phyloP scores from a whole-genome alignment of 139 green algal genomes.

The Volvox reticuliferus region DNA sequence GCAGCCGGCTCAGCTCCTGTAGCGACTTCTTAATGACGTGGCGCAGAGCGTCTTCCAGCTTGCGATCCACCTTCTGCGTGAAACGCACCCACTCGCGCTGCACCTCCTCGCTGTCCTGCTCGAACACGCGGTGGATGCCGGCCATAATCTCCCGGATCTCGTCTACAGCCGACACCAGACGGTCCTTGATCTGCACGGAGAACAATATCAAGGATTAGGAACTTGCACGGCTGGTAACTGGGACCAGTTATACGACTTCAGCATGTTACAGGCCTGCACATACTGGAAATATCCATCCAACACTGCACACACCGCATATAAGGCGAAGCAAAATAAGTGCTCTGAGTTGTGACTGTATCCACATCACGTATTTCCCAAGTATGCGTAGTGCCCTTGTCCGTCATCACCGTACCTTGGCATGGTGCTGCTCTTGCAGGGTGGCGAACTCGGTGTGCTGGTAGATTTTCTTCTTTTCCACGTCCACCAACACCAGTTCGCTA shows the following conservation, averaged over 20 bases:
- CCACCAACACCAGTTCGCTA: slow-evolving; percentile 78
- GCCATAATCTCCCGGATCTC: slow-evolving; percentile 74
- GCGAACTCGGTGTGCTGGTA: slow-evolving; percentile 88
- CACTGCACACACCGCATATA: no score
- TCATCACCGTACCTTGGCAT: slow-evolving; percentile 52
- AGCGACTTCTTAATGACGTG: slow-evolving; percentile 82
- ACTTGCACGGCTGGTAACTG: no score
- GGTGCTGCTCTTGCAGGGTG: slow-evolving; percentile 75
- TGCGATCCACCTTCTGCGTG: slow-evolving; percentile 85
- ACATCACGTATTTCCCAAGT: no score
- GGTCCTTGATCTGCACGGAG: slow-evolving; percentile 59
- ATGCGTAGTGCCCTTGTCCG: no score
- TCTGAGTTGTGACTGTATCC: no score
- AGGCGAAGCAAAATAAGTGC: no score
- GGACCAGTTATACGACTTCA: no score
- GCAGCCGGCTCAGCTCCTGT: slow-evolving; percentile 82
- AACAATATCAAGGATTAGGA: neutral
- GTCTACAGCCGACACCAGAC: slow-evolving; percentile 59
- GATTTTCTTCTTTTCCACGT: slow-evolving; percentile 90
- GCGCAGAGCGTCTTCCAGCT: slow-evolving; percentile 87
- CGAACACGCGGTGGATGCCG: slow-evolving; percentile 80
- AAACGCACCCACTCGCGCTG: slow-evolving; percentile 88
- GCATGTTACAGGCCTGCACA: no score
- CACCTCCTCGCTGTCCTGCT: slow-evolving; percentile 86
- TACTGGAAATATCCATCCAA: no score